Conservation (phyloP, 345 rosid species). For the Rhizophora mangle region DNA sequence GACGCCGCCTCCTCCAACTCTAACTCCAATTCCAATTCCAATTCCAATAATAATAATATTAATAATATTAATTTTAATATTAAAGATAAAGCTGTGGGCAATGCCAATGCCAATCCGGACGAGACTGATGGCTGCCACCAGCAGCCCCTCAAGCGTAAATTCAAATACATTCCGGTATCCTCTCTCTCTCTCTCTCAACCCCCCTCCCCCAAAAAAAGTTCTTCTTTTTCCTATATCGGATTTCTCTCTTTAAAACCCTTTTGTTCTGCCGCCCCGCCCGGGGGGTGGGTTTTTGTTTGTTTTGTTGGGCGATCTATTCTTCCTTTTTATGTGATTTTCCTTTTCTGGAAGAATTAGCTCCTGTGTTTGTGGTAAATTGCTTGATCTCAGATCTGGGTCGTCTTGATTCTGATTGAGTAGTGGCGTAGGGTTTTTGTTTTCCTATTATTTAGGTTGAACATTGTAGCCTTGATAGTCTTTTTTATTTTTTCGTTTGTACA, state of each 20-base stretch:
- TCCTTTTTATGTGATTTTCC: background rate
- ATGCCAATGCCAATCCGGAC: slow-evolving; percentile 11
- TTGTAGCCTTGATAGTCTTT: background rate
- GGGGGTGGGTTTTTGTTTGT: background rate
- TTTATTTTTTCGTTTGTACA: no score
- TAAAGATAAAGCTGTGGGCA: slow-evolving; percentile 19
- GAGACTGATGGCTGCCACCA: slow-evolving; percentile 6
- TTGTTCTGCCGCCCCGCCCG: background rate
- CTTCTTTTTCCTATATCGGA: background rate
- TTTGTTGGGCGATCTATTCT: background rate
- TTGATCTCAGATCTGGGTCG: slow-evolving; percentile 19
- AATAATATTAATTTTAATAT: slow-evolving; percentile 3
- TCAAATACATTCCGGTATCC: slow-evolving; percentile 85
- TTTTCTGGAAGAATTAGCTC: background rate
- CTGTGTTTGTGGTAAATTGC: background rate
- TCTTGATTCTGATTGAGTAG: slow-evolving; percentile 1
- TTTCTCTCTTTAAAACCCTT: background rate
- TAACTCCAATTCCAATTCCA: background rate
- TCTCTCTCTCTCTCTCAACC: background rate
- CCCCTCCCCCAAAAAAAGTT: background rate
- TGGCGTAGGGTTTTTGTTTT: slow-evolving; percentile 17
- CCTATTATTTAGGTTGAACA: background rate
- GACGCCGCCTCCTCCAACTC: slow-evolving; percentile 11
- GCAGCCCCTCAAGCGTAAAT: slow-evolving; percentile 56
- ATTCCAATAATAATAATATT: background rate